Evolutionary conservation across 1,139 yeast genomes (phyloP).

Genomic region (Hemisphaericaspora xylofermentans): DNA sequence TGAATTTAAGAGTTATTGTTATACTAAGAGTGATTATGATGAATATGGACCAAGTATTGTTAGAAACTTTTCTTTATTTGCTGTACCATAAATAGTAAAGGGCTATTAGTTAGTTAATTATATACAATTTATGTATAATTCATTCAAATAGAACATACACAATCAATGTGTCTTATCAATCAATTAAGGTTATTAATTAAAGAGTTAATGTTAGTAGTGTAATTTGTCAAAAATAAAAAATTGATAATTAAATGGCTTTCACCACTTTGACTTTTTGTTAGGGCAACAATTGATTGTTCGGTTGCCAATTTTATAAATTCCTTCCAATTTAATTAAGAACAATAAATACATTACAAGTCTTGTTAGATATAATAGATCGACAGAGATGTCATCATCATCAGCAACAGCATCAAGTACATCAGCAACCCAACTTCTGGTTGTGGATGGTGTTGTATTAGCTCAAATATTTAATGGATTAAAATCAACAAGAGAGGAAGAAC

Average conservation of each 20-base stretch:
- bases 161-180: no score
- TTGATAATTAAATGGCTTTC: no score
- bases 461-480: conserved; percentile 55
- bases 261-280: no score
- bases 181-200: no score
- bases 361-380: neutral
- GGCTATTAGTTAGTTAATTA: neutral
- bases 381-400: conserved; percentile 23
- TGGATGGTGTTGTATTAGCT: conserved; percentile 52
- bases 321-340: neutral
- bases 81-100: conserved; percentile 61
- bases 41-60: conserved; percentile 98
- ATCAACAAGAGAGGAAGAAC: conserved; percentile 50
- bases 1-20: conserved; percentile 93
- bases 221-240: no score
- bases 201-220: no score
- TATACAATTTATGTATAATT: neutral
- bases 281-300: neutral
- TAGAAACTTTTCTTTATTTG: conserved; percentile 90
- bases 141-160: no score
- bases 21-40: conserved; percentile 95
- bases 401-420: conserved; percentile 2
- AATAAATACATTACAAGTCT: no score
- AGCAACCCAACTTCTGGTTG: conserved; percentile 30
- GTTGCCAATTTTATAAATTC: neutral